Conservation (phyloP, 495 filamentous ascomycete genomes). For the Astrothelium subdiscretum region DNA sequence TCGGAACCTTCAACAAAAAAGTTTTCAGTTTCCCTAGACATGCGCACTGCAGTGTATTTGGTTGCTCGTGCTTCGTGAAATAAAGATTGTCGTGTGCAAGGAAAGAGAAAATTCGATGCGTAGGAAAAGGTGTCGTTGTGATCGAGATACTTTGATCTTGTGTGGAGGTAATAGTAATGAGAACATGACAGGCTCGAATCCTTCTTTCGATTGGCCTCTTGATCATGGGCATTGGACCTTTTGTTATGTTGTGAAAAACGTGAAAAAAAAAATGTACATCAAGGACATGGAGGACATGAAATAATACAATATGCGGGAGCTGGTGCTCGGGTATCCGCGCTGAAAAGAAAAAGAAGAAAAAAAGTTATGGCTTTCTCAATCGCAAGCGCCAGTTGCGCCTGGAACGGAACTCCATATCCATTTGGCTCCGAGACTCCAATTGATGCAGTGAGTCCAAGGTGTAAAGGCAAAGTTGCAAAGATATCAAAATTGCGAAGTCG, state of each 20-base stretch:
- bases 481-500: neutral
- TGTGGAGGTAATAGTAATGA: neutral
- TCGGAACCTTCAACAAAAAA: neutral
- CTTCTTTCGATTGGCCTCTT: neutral
- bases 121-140: neutral
- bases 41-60: neutral
- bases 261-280: conserved; percentile 1
- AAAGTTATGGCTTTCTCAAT: neutral
- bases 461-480: neutral
- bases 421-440: neutral
- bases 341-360: neutral
- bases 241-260: neutral
- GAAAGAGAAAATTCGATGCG: neutral
- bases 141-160: neutral
- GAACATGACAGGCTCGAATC: neutral
- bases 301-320: conserved; percentile 2
- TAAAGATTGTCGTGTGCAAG: neutral
- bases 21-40: neutral
- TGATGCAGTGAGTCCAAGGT: neutral
- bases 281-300: neutral
- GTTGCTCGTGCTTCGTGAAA: conserved; percentile 1
- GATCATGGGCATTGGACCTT: neutral
- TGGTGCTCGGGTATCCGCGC: conserved; percentile 1
- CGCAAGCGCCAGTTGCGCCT: neutral
- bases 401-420: neutral